Base-by-base conservation (phyloP, 495 filamentous ascomycete species). In the Staphylotrichum tortipilum region DNA sequence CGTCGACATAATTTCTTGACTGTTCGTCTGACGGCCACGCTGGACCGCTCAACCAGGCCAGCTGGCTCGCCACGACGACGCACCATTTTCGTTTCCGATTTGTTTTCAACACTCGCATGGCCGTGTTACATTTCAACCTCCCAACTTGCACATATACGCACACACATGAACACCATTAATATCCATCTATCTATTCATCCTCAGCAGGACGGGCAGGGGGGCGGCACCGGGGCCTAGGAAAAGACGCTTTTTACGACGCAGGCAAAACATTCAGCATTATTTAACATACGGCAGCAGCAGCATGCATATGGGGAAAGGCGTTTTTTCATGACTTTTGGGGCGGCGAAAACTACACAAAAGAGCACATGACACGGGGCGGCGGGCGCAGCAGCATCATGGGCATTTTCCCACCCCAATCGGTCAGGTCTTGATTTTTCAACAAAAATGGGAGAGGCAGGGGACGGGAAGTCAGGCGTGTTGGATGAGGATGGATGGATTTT, bases 341-440 rank as follows among this genome's bases (percentile, higher is more conserved):
- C 6, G 40, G 40, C 23, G 33, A 26, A 39, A n/a, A n/a, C n/a
- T 9, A 42, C 29, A 49, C 12, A 39, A 34, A 42, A 38, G 44
- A 19, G 40, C 39, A 45, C 28, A 53, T 50, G 31, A 12, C 7
- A 49, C 8, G 33, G 46, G 52, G 33, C 40, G n/a, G n/a, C n/a
- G n/a, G n/a, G n/a, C n/a, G n/a, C n/a, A n/a, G n/a, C n/a, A n/a
- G n/a, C n/a, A n/a, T n/a, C n/a, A 51, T 43, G 34, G 49, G 26
- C 53, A 47, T 50, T 50, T 53, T 23, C 9, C 3, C n/a, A n/a
- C n/a, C n/a, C n/a, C 29, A n/a, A 17, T 10, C 6, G 34, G 40
- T 23, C 33, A 28, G 49, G 43, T 53, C 47, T 52, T 61, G 58
- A 44, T 64, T 64, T 67, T 67, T 64, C 59, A 67, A 62, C 59